phyloP scores from a whole-genome alignment of 1,284 basidiomycete species.

The Tylopilus orsonianus region DNA sequence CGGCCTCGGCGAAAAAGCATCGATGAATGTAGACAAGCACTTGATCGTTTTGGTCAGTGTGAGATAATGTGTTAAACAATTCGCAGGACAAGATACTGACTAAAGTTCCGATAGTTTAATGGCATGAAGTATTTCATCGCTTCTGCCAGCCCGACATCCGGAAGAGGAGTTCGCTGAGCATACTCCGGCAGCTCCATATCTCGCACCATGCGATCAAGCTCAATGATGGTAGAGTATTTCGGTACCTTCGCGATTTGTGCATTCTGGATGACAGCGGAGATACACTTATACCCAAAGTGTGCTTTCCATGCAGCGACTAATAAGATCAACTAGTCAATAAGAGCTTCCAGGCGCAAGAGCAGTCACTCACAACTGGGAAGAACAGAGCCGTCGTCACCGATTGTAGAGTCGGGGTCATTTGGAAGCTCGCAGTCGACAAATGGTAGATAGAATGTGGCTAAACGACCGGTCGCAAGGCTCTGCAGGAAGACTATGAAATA shows the following conservation, averaged over 20 bases:
- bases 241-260: slow-evolving; percentile 64
- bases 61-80: not conserved
- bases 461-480: slow-evolving; percentile 63
- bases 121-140: slow-evolving; percentile 69
- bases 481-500: slow-evolving; percentile 1
- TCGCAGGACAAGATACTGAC: slow-evolving; percentile 39
- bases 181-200: slow-evolving; percentile 61
- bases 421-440: slow-evolving; percentile 68
- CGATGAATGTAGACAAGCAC: slow-evolving; percentile 67
- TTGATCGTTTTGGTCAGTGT: slow-evolving; percentile 26
- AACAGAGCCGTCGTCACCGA: slow-evolving; percentile 51
- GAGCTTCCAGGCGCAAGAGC: slow-evolving; percentile 1
- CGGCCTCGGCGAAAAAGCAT: slow-evolving; percentile 65
- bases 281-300: slow-evolving; percentile 64
- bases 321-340: not conserved
- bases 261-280: slow-evolving; percentile 63
- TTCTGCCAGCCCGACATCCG: slow-evolving; percentile 44
- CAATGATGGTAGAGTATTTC: slow-evolving; percentile 61
- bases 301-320: slow-evolving; percentile 73
- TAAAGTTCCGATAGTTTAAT: slow-evolving; percentile 62
- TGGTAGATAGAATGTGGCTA: slow-evolving; percentile 63
- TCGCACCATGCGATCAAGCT: slow-evolving; percentile 61
- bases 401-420: slow-evolving; percentile 50
- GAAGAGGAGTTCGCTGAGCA: slow-evolving; percentile 43
- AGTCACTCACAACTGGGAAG: slow-evolving; percentile 53